Conservation (phyloP, 1,284 basidiomycete genomes). For the Serendipita sp. region DNA sequence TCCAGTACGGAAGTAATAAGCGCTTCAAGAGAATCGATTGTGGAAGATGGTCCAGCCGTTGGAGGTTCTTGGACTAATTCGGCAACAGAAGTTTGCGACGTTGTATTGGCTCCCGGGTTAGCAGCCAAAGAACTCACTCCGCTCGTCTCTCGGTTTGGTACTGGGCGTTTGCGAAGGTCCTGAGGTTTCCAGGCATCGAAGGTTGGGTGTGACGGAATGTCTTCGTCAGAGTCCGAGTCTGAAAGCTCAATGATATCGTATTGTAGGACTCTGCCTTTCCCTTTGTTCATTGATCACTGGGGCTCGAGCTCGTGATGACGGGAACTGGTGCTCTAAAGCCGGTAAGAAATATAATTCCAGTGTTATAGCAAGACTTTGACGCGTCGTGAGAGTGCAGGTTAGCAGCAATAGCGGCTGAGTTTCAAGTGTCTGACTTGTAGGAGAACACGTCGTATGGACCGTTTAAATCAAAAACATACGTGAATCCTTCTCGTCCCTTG, state of each 20-base stretch:
- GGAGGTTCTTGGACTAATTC: neutral
- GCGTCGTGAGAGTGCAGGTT: too few relatives aligned
- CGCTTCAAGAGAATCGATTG: neutral
- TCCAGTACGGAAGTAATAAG: slow-evolving; percentile 37
- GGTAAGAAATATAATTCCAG: too few relatives aligned
- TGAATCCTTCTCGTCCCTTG: too few relatives aligned
- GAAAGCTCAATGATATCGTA: neutral
- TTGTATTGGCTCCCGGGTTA: neutral
- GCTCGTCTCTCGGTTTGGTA: too few relatives aligned
- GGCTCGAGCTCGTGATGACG: neutral
- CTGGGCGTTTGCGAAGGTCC: too few relatives aligned
- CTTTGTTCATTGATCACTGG: neutral
- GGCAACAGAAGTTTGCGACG: neutral
- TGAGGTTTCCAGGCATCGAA: neutral
- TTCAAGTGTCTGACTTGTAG: too few relatives aligned
- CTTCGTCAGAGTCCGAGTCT: slow-evolving; percentile 1
- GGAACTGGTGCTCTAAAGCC: neutral
- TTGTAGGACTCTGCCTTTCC: neutral
- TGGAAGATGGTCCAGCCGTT: too few relatives aligned
- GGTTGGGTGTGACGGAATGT: neutral
- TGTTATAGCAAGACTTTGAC: too few relatives aligned
- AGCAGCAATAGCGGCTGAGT: too few relatives aligned
- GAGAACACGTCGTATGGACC: too few relatives aligned
- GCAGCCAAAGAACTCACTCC: neutral
- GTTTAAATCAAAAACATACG: too few relatives aligned